A percentile compares a stretch with the other conserved stretches of the same genome.
phyloP scores from a whole-genome alignment of 2,329 filamentous ascomycete genomes.

The Microdochium paspali region DNA sequence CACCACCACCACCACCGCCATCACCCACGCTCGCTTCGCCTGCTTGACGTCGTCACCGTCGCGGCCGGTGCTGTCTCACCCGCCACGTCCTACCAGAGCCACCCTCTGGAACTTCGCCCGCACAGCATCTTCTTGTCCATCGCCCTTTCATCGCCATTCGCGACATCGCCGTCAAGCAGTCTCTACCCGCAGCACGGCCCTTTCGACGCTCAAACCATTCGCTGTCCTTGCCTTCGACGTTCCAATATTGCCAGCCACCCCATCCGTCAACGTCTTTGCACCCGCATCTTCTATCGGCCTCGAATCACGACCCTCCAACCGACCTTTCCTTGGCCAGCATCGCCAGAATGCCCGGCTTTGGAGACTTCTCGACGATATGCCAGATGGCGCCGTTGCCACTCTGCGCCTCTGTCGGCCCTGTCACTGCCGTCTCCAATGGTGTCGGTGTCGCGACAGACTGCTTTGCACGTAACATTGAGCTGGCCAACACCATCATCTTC shows the following conservation, averaged over 20 bases:
- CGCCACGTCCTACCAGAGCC: not conserved
- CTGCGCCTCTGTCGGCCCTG: slow-evolving; percentile 75
- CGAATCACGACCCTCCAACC: too few relatives aligned
- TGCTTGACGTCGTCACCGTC: not conserved
- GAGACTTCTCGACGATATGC: slow-evolving; percentile 84
- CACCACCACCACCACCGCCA: too few relatives aligned
- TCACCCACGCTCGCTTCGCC: not conserved
- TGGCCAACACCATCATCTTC: slow-evolving; percentile 98
- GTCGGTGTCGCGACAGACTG: slow-evolving; percentile 82
- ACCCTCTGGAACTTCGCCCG: not conserved
- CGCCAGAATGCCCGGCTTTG: slow-evolving; percentile 66
- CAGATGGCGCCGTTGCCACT: slow-evolving; percentile 74
- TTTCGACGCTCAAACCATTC: too few relatives aligned
- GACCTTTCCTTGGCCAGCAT: not conserved
- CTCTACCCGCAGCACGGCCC: too few relatives aligned
- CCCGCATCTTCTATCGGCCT: not conserved
- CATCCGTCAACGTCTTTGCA: too few relatives aligned
- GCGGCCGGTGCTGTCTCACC: not conserved
- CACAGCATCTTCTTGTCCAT: not conserved
- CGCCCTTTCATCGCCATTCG: not conserved
- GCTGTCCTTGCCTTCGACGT: too few relatives aligned
- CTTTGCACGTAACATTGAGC: slow-evolving; percentile 88
- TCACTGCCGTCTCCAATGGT: slow-evolving; percentile 55
- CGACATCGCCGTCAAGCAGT: not conserved
- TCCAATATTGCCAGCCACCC: too few relatives aligned